These are phyloP conservation scores for Saraca asoca DNA, from an alignment of 331 rosid genomes.

Conservation along the genomic window DNA sequence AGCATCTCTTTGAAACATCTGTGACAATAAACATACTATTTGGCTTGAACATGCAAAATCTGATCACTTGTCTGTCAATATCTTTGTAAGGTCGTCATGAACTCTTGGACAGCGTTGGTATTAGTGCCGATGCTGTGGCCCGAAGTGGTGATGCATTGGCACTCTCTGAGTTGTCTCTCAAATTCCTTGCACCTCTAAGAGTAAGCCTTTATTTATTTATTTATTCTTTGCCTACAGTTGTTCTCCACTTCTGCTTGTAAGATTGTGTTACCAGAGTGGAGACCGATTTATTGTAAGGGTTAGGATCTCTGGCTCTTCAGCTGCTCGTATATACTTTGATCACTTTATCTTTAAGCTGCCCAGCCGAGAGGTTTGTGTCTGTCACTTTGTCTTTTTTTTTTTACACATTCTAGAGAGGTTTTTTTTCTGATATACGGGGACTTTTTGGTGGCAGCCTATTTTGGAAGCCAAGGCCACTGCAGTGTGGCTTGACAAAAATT, in stretches of 20 bases:
- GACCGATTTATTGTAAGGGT: slow-evolving; percentile 77
- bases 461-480: slow-evolving; percentile 83
- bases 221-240: slow-evolving; percentile 20
- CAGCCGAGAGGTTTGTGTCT: slow-evolving; percentile 64
- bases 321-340: slow-evolving; percentile 73
- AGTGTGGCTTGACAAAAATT: slow-evolving; percentile 80
- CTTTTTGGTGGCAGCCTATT: slow-evolving; percentile 55
- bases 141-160: slow-evolving; percentile 74
- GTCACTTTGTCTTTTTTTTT: neutral
- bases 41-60: slow-evolving; percentile 1
- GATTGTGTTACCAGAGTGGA: slow-evolving; percentile 58
- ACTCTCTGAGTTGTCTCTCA: slow-evolving; percentile 67
- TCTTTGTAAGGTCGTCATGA: slow-evolving; percentile 74
- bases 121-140: slow-evolving; percentile 66
- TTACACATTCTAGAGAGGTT: neutral
- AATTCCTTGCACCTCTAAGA: slow-evolving; percentile 81
- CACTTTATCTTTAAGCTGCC: slow-evolving; percentile 79
- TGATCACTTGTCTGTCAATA: slow-evolving; percentile 32
- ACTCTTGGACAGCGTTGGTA: slow-evolving; percentile 63
- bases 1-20: neutral
- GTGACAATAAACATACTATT: neutral
- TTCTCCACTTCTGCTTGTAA: slow-evolving; percentile 33
- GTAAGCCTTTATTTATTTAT: slow-evolving; percentile 45
- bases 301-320: slow-evolving; percentile 63
- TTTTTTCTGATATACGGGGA: slow-evolving; percentile 27